Conservation (phyloP, 2,329 filamentous ascomycete species). For the Cryphonectria radicalis region DNA sequence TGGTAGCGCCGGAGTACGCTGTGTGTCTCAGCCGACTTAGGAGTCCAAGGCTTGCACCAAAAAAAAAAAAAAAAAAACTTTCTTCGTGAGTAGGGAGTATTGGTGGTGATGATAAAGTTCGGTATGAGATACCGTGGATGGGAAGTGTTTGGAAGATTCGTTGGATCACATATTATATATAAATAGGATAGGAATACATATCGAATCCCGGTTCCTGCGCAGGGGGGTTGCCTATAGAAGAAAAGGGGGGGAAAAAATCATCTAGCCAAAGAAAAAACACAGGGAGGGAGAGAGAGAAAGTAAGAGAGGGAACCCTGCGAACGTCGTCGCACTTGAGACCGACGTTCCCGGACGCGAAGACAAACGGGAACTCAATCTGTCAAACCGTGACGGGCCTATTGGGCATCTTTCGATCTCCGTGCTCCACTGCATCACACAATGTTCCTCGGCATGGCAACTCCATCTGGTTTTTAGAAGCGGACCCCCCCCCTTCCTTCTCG, state of each 20-base stretch:
- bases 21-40: not conserved
- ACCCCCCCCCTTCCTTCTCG: not conserved
- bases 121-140: not conserved
- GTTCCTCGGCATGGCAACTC: not conserved
- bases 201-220: not conserved
- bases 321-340: not conserved
- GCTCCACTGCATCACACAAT: not conserved
- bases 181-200: not conserved
- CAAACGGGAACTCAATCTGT: not conserved
- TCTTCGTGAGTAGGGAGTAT: not conserved
- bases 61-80: not conserved
- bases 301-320: not conserved
- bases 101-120: not conserved
- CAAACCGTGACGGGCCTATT: not conserved
- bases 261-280: not conserved
- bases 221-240: no score
- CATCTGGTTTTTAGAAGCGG: not conserved
- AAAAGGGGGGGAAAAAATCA: not conserved
- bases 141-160: not conserved
- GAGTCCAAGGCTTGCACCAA: not conserved
- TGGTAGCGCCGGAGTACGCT: not conserved
- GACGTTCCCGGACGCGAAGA: not conserved
- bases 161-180: not conserved
- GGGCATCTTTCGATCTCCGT: slow-evolving; percentile 1
- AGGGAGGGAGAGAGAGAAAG: no score